These are phyloP conservation scores for Paracoccidioides brasiliensis DNA, from an alignment of 2,329 filamentous ascomycete species.

Conservation along the genomic window DNA sequence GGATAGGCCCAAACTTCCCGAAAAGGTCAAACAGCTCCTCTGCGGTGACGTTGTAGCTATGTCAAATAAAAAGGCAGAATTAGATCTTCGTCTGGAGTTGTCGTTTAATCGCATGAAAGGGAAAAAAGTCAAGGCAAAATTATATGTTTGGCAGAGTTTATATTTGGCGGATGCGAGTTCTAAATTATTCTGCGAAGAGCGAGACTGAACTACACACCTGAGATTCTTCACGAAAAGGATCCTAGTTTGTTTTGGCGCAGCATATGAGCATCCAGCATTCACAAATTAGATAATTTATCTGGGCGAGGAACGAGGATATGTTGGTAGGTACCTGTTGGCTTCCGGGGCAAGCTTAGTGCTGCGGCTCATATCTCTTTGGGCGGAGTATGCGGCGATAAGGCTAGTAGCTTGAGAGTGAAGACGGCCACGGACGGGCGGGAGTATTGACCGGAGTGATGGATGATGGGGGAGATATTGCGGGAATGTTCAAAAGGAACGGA, in stretches of 20 bases:
- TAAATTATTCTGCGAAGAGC: not conserved
- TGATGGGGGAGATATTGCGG: too few relatives aligned
- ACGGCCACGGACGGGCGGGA: too few relatives aligned
- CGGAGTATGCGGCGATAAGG: not conserved
- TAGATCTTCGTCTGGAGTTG: not conserved
- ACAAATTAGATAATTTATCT: not conserved
- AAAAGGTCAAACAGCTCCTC: constrained; percentile 98
- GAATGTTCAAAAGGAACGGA: too few relatives aligned
- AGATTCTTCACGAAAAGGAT: constrained; percentile 99
- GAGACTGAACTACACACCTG: constrained; percentile 48
- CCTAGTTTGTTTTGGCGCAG: constrained; percentile 39
- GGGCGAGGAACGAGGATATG: constrained; percentile 18
- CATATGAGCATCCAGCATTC: not conserved
- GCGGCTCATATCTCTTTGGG: constrained; percentile 72
- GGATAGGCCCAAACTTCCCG: constrained; percentile 90
- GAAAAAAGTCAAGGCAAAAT: too few relatives aligned
- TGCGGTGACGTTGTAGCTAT: constrained; percentile 94
- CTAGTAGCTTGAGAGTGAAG: not conserved
- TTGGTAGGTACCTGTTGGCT: constrained; percentile 71
- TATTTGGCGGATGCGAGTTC: too few relatives aligned
- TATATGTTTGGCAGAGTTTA: too few relatives aligned
- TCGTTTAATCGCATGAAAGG: not conserved
- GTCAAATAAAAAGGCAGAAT: not conserved
- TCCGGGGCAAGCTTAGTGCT: constrained; percentile 95
- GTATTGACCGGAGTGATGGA: too few relatives aligned